Percentiles rank a stretch among this genome's conserved stretches.
Conservation (phyloP, 2,329 filamentous ascomycete genomes). For the Fusarium oligoseptatum region DNA sequence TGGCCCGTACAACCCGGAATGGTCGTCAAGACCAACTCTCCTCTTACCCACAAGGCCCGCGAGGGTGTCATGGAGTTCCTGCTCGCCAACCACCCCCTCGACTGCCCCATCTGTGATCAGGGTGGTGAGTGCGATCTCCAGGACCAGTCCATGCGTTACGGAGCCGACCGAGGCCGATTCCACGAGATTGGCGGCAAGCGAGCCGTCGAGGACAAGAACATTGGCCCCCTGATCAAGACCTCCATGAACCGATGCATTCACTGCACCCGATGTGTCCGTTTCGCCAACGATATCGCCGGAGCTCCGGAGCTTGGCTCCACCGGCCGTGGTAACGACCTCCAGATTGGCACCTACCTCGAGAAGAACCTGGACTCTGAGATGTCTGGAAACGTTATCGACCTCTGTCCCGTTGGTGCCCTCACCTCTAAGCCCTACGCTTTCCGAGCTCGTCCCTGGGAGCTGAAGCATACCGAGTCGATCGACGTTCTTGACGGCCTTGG, state of each 20-base stretch:
- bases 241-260: constrained; percentile 99
- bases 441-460: constrained; percentile 95
- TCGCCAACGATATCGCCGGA: constrained; percentile 96
- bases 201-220: constrained; percentile 99
- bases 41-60: constrained; percentile 94
- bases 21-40: constrained; percentile 99
- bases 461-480: constrained; percentile 95
- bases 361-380: constrained; percentile 93
- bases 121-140: constrained; percentile 99
- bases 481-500: constrained; percentile 94
- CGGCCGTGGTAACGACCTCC: constrained; percentile 95
- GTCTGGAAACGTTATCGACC: constrained; percentile 97
- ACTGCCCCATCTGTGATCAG: constrained; percentile 98
- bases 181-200: constrained; percentile 97
- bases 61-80: constrained; percentile 99
- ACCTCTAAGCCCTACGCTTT: constrained; percentile 99
- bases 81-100: constrained; percentile 93
- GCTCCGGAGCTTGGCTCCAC: constrained; percentile 95
- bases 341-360: constrained; percentile 98
- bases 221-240: constrained; percentile 97
- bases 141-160: constrained; percentile 99
- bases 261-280: constrained; percentile 97
- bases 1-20: constrained; percentile 99
- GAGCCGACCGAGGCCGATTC: constrained; percentile 94
- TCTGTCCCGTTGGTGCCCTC: constrained; percentile 96